Evolutionary conservation across 768 basidiomycete species (phyloP).

Genomic region (Suillus discolor): DNA sequence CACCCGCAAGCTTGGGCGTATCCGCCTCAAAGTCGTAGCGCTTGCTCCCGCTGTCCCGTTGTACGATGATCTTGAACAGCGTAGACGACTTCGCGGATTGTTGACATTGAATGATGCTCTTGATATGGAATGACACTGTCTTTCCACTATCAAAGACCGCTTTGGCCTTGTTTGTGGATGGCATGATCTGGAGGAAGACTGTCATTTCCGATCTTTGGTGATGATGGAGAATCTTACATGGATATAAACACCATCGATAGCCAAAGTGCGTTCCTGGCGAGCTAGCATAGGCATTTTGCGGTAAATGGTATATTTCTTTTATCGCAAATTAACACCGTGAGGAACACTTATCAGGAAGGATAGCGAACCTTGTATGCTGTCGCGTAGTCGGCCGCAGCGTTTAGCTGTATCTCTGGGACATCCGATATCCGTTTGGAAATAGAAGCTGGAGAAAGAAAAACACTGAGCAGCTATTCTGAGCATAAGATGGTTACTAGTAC

Average conservation of each 20-base stretch:
- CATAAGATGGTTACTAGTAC: conserved; percentile 38
- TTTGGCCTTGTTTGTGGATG: conserved; percentile 74
- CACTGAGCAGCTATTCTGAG: conserved; percentile 1
- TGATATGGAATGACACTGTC: conserved; percentile 92
- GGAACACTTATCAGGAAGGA: not conserved
- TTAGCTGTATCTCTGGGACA: conserved; percentile 51
- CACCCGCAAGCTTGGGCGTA: conserved; percentile 76
- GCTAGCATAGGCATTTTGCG: conserved; percentile 95
- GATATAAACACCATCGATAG: conserved; percentile 94
- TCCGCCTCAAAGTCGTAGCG: conserved; percentile 98
- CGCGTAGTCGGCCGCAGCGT: conserved; percentile 74
- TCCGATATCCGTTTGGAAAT: conserved; percentile 92
- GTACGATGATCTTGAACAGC: conserved; percentile 88
- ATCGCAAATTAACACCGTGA: not conserved
- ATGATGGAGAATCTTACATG: conserved; percentile 53
- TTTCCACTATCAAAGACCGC: conserved; percentile 88
- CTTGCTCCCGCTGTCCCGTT: conserved; percentile 75
- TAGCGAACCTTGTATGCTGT: conserved; percentile 79
- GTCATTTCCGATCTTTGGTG: not conserved
- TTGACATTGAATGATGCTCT: conserved; percentile 80
- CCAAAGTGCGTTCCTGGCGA: conserved; percentile 86
- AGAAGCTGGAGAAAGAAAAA: conserved; percentile 56
- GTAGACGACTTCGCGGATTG: conserved; percentile 80
- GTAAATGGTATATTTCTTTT: conserved; percentile 86
- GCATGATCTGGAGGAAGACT: conserved; percentile 70